Base-by-base conservation (phyloP, 768 basidiomycete species). In the Panellus pusillus region DNA sequence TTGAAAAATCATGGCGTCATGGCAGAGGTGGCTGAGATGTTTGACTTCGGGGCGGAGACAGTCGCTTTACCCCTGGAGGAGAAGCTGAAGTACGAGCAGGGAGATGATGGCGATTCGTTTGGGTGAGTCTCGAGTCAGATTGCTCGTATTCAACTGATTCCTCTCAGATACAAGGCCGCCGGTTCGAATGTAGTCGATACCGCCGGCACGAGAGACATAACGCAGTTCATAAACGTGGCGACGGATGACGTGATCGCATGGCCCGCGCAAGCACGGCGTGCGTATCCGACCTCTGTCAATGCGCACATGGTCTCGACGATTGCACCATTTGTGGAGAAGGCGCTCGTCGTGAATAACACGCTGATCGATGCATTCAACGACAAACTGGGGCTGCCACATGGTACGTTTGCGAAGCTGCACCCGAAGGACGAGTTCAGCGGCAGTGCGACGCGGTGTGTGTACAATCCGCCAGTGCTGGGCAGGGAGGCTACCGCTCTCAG, bases 171-270 rank as follows among this genome's bases (percentile, higher is more conserved):
- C 55, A 77, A 81, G 64, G 78, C 74, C 29, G 66, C 68, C 0
- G 80, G 79, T 1, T 71, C 69, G 3, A 77, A 73, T 18, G 39
- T 40, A 3, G 39, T 40, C 39, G 39, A 40, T 40, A 15, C 39
- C 39, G 9, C 39, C 3, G 39, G 39, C 39, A 20, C 39, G 13
- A 14, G 19, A 20, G 39, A 40, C 39, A 6, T 40, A 4, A 40
- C 39, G 39, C 39, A 40, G 39, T 40, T 40, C 39, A 40, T 40
- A 9, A 40, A 40, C 39, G 19, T 40, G 45, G 68, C 79, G 0
- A 78, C 76, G 54, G 81, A 82, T 54, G 81, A 82, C 47, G 76
- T 68, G 0, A 58, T 81, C 3, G 70, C 75, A 0, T 81, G 72
- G 62, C 80, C 80, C 0, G 53, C 48, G 0, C 62, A 73, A 15